Evolutionary conservation across 2,329 filamentous ascomycete species (phyloP).

Genomic region (Aspergillus sclerotialis): DNA sequence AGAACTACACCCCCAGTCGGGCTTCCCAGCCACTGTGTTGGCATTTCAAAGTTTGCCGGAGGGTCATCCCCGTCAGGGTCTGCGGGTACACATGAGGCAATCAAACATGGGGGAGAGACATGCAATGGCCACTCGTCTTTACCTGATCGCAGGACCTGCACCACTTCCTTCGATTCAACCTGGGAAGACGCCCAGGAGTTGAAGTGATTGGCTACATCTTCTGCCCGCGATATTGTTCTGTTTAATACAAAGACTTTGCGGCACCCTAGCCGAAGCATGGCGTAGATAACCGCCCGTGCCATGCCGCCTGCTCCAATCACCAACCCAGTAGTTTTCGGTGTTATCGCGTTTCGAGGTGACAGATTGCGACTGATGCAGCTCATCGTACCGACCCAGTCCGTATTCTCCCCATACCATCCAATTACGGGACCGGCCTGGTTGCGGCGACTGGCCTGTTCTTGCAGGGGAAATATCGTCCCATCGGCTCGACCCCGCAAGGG

Average conservation of each 20-base stretch:
- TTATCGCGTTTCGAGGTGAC: constrained; percentile 47
- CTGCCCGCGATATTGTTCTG: constrained; percentile 59
- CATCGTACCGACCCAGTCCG: constrained; percentile 39
- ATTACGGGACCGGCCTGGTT: constrained; percentile 35
- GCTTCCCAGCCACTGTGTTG: constrained; percentile 62
- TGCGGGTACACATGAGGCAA: constrained; percentile 69
- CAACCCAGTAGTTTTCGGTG: constrained; percentile 44
- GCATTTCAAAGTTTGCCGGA: constrained; percentile 64
- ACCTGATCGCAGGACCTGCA: constrained; percentile 51
- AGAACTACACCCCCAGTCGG: constrained; percentile 69
- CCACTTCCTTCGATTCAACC: constrained; percentile 30
- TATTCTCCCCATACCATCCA: constrained; percentile 40
- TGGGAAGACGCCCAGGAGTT: constrained; percentile 43
- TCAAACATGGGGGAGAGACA: constrained; percentile 61
- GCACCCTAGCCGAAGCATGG: constrained; percentile 70
- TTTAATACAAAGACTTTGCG: constrained; percentile 71
- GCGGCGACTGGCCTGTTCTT: constrained; percentile 34
- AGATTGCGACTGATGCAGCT: constrained; percentile 35
- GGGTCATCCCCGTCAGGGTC: constrained; percentile 58
- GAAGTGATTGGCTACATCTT: constrained; percentile 63
- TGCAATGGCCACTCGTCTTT: constrained; percentile 59
- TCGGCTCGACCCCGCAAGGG: constrained; percentile 32
- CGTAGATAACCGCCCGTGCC: constrained; percentile 70
- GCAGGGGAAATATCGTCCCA: constrained; percentile 29
- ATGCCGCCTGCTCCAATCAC: constrained; percentile 62